A percentile compares a stretch with the other conserved stretches of the same genome.
Conservation (phyloP, 768 basidiomycete species). For the Panaeolus cyanescens region DNA sequence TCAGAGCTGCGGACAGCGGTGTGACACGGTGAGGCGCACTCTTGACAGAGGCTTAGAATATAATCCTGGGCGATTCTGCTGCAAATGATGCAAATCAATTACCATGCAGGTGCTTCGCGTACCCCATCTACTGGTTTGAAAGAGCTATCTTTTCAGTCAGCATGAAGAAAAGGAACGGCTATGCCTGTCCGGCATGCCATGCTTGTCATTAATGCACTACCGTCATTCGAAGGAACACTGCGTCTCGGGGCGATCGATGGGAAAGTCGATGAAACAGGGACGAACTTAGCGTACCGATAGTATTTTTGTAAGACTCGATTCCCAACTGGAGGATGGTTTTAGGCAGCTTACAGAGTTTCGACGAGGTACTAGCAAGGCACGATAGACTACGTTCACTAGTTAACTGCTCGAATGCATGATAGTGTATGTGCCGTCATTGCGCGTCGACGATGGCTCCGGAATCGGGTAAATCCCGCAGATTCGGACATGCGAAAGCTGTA, state of each 20-base stretch:
- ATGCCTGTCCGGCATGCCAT: neutral
- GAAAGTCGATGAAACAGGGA: neutral
- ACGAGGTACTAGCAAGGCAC: no score
- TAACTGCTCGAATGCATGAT: no score
- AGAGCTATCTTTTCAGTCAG: neutral
- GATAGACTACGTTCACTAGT: no score
- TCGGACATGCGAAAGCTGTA: neutral
- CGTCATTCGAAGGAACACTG: neutral
- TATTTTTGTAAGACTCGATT: neutral
- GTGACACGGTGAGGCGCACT: neutral
- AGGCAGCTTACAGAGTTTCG: no score
- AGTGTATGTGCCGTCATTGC: neutral
- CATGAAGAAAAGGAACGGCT: neutral
- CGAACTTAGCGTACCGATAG: neutral
- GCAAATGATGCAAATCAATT: neutral
- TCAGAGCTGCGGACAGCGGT: neutral
- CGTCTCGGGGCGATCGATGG: neutral
- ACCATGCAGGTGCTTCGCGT: neutral
- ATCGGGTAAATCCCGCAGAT: neutral
- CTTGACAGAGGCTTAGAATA: neutral
- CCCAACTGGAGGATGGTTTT: no score
- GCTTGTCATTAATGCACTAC: neutral
- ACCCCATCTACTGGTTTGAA: neutral
- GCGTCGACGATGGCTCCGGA: neutral
- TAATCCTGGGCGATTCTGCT: neutral